Conservation (phyloP, 192 early-diverging fungal genomes). For the Neocallimastix lanati region DNA sequence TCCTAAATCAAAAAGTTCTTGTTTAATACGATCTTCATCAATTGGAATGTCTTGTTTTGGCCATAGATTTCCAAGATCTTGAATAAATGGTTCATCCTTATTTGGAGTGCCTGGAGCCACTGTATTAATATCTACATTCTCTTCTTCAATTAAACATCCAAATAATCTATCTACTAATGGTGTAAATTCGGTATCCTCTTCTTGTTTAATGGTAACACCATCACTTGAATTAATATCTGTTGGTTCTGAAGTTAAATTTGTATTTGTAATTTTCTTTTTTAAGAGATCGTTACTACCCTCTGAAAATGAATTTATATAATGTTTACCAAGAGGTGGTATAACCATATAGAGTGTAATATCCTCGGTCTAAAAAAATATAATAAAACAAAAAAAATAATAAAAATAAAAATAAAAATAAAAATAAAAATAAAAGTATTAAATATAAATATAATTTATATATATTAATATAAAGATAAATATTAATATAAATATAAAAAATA, state of each 20-base stretch:
- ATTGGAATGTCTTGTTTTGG: not conserved
- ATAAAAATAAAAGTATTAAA: too few relatives aligned
- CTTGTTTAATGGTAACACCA: not conserved
- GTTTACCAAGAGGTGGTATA: constrained; percentile 53
- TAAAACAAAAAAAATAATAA: not conserved
- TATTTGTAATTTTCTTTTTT: constrained; percentile 30
- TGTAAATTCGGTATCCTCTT: not conserved
- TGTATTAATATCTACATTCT: not conserved
- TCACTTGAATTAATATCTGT: not conserved
- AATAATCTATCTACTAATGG: not conserved
- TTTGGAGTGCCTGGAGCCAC: not conserved
- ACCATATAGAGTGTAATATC: constrained; percentile 51
- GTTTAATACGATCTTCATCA: constrained; percentile 55
- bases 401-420: not conserved
- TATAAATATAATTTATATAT: too few relatives aligned
- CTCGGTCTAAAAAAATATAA: constrained; percentile 19
- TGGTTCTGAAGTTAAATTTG: constrained; percentile 11
- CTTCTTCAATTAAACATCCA: not conserved
- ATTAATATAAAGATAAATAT: too few relatives aligned
- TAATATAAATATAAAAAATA: too few relatives aligned
- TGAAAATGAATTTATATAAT: constrained; percentile 43
- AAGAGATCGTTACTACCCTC: constrained; percentile 44
- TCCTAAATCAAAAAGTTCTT: constrained; percentile 68
- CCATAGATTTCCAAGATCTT: not conserved
- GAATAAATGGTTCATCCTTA: not conserved